Evolutionary conservation across 2,329 filamentous ascomycete species (phyloP).

Genomic region (Coniella lustricola): DNA sequence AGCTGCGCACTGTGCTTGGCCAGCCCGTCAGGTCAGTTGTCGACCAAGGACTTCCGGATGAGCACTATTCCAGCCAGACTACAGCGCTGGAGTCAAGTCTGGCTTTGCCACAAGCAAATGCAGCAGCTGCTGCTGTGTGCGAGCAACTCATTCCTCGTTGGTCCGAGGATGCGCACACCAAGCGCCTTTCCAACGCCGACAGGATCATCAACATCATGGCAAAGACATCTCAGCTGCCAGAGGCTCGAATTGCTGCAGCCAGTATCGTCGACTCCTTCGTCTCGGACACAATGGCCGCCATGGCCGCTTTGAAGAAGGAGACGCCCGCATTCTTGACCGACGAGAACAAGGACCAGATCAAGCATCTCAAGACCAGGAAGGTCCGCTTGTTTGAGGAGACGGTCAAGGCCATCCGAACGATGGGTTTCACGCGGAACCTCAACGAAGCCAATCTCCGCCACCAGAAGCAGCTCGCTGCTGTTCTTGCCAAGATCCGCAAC

Average conservation of each 20-base stretch:
- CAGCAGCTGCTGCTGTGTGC: slow-evolving; percentile 27
- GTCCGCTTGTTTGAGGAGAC: slow-evolving; percentile 85
- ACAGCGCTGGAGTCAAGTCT: neutral
- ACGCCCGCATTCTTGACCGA: slow-evolving; percentile 77
- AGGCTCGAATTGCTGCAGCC: slow-evolving; percentile 47
- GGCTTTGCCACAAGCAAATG: slow-evolving; percentile 25
- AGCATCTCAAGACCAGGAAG: slow-evolving; percentile 87
- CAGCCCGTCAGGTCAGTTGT: slow-evolving; percentile 66
- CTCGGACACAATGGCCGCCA: slow-evolving; percentile 58
- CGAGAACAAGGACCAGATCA: slow-evolving; percentile 76
- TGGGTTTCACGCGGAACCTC: slow-evolving; percentile 84
- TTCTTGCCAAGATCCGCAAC: slow-evolving; percentile 55
- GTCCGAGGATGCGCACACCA: slow-evolving; percentile 33
- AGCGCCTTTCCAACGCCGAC: slow-evolving; percentile 63
- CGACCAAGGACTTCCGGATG: slow-evolving; percentile 52
- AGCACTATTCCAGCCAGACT: slow-evolving; percentile 21
- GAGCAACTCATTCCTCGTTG: slow-evolving; percentile 30
- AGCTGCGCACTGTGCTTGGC: slow-evolving; percentile 74
- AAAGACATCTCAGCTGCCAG: slow-evolving; percentile 48
- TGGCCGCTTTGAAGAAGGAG: slow-evolving; percentile 69
- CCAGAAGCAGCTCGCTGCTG: slow-evolving; percentile 62
- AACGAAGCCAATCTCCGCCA: slow-evolving; percentile 64
- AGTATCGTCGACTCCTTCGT: slow-evolving; percentile 61
- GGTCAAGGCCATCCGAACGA: slow-evolving; percentile 71
- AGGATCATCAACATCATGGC: slow-evolving; percentile 70